Percentiles rank a stretch among this genome's conserved stretches.
Conservation (phyloP, 2,329 filamentous ascomycete species). For the Colletotrichum spinosum region DNA sequence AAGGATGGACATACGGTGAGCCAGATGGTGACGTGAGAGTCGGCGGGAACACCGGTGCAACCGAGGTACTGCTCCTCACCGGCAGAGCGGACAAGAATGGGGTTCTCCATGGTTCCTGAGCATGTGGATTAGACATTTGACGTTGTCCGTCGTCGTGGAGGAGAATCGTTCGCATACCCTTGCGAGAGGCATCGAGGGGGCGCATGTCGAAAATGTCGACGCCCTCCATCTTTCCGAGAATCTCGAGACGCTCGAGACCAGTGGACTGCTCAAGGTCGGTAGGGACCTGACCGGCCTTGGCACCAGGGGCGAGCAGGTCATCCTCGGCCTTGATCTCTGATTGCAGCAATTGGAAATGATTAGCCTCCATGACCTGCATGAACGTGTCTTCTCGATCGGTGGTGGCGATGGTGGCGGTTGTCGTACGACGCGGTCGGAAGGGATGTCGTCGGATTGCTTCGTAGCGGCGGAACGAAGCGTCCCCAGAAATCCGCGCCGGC, state of each 20-base stretch:
- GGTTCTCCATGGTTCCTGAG: constrained; percentile 86
- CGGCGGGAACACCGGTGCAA: constrained; percentile 93
- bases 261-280: constrained; percentile 96
- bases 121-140: constrained; percentile 41
- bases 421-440: constrained; percentile 35
- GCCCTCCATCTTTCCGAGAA: constrained; percentile 99
- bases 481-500: constrained; percentile 18
- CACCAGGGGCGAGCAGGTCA: constrained; percentile 90
- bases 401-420: neutral
- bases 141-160: neutral
- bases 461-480: constrained; percentile 1
- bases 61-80: constrained; percentile 97
- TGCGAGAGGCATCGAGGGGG: constrained; percentile 90
- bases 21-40: constrained; percentile 93
- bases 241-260: constrained; percentile 97
- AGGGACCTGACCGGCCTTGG: constrained; percentile 83
- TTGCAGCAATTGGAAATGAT: constrained; percentile 20
- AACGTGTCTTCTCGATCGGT: neutral
- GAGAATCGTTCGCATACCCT: constrained; percentile 64
- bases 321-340: constrained; percentile 83
- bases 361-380: constrained; percentile 12
- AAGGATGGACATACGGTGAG: constrained; percentile 75
- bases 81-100: constrained; percentile 89
- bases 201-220: constrained; percentile 98
- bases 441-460: constrained; percentile 11